Evolutionary conservation across 805 yeast species (phyloP).

Genomic region (Yarrowia alimentaria): DNA sequence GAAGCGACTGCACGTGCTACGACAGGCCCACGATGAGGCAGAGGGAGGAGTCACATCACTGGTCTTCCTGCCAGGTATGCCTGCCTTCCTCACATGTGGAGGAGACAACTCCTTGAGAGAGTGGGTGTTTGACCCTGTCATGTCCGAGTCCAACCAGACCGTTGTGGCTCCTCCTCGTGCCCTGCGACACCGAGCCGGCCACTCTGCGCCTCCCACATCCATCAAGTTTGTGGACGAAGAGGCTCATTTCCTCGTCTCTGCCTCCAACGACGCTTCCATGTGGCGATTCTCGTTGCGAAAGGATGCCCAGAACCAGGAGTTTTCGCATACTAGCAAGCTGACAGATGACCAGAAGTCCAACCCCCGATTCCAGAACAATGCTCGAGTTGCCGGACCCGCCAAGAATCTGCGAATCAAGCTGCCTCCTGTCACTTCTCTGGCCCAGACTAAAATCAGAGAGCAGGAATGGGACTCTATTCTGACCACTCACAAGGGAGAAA

Average conservation of each 20-base stretch:
- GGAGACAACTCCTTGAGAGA: conserved; percentile 89
- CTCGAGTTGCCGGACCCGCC: conserved; percentile 40
- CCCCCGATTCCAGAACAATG: conserved; percentile 1
- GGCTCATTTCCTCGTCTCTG: conserved; percentile 81
- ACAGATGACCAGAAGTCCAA: conserved; percentile 23
- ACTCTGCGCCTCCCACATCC: conserved; percentile 79
- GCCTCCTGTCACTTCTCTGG: conserved; percentile 69
- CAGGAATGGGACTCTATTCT: conserved; percentile 93
- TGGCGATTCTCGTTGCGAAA: conserved; percentile 93
- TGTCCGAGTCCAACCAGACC: conserved; percentile 50
- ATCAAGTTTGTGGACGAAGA: conserved; percentile 74
- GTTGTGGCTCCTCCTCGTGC: conserved; percentile 87
- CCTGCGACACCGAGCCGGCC: conserved; percentile 96
- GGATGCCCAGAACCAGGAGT: conserved; percentile 93
- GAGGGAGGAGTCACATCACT: conserved; percentile 77
- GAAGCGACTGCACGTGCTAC: conserved; percentile 70
- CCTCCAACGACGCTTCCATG: conserved; percentile 78
- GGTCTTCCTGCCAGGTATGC: conserved; percentile 83
- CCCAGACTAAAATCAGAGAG: conserved; percentile 70
- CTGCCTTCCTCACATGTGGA: conserved; percentile 84
- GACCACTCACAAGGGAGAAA: conserved; percentile 82
- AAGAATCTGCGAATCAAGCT: conserved; percentile 48
- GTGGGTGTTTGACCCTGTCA: conserved; percentile 87
- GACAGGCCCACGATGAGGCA: conserved; percentile 67
- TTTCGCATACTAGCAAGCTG: conserved; percentile 56